phyloP scores from a whole-genome alignment of 1,284 basidiomycete species.

The Austroboletus rostrupii region DNA sequence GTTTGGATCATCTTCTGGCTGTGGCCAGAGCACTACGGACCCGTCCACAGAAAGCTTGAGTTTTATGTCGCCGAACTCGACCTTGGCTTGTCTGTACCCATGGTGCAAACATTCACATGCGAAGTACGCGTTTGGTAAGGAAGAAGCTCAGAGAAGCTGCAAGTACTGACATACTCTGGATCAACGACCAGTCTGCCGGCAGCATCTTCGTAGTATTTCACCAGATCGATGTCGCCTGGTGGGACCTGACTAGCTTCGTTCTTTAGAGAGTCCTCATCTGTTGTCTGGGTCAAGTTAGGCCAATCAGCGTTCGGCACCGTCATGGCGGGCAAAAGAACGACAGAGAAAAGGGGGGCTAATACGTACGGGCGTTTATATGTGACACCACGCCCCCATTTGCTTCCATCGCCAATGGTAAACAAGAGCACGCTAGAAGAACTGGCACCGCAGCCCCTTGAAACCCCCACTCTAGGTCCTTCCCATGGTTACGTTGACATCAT shows the following conservation, averaged over 20 bases:
- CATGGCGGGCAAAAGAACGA: background rate
- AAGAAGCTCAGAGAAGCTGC: background rate
- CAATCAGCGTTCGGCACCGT: background rate
- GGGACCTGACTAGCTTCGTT: background rate
- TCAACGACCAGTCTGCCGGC: constrained; percentile 62
- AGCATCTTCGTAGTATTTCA: constrained; percentile 49
- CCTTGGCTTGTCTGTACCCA: constrained; percentile 45
- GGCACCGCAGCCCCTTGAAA: no score
- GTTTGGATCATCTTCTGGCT: constrained; percentile 49
- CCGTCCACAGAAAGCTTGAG: constrained; percentile 50
- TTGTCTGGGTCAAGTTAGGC: background rate
- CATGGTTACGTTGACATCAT: background rate
- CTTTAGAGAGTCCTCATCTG: constrained; percentile 1
- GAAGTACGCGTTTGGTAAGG: no score
- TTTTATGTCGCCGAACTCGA: constrained; percentile 45
- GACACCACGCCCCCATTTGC: no score
- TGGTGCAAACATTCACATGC: background rate
- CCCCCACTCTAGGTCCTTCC: background rate
- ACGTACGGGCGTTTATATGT: no score
- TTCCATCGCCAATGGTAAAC: background rate
- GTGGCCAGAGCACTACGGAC: constrained; percentile 53
- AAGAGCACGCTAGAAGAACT: no score
- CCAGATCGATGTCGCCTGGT: constrained; percentile 37
- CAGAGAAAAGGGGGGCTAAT: background rate
- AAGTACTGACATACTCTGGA: constrained; percentile 47